A percentile compares a stretch with the other conserved stretches of the same genome.
Evolutionary conservation across 371 early-diverging fungal species (phyloP).

Genomic region (Sporodiniella umbellata): DNA sequence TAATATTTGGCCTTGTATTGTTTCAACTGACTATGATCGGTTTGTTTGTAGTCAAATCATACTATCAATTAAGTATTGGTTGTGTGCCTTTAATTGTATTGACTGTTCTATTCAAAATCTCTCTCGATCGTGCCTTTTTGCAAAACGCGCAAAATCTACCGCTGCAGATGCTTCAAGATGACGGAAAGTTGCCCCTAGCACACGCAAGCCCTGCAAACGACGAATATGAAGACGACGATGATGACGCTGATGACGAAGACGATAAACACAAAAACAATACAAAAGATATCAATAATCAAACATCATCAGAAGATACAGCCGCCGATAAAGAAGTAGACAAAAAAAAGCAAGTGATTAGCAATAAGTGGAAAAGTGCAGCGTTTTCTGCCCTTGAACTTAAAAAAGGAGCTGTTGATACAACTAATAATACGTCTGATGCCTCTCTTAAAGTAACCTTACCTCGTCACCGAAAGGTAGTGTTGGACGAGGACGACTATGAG

Average conservation of each 20-base stretch:
- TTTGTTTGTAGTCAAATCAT: slow-evolving; percentile 51
- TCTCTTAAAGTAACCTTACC: slow-evolving; percentile 2
- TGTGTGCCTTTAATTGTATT: slow-evolving; percentile 44
- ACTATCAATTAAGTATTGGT: slow-evolving; percentile 31
- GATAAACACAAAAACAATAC: background rate
- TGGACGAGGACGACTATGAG: slow-evolving; percentile 68
- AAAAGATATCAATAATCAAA: background rate
- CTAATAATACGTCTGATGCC: background rate
- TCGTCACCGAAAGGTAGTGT: slow-evolving; percentile 12
- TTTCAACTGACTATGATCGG: slow-evolving; percentile 88
- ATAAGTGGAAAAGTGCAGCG: slow-evolving; percentile 29
- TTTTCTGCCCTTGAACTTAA: slow-evolving; percentile 13
- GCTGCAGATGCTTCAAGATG: slow-evolving; percentile 30
- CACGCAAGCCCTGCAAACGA: background rate
- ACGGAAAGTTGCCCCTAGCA: slow-evolving; percentile 14
- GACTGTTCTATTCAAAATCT: slow-evolving; percentile 48
- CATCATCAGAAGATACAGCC: background rate
- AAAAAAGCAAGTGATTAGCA: slow-evolving; percentile 2
- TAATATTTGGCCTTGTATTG: slow-evolving; percentile 74
- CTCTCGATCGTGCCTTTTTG: slow-evolving; percentile 48
- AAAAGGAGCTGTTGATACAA: background rate
- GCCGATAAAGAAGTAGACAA: background rate
- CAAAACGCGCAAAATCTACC: slow-evolving; percentile 41
- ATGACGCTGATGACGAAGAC: background rate
- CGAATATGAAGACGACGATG: too few species aligned